Conservation (phyloP, 768 basidiomycete species). For the Pleurotus tuoliensis region DNA sequence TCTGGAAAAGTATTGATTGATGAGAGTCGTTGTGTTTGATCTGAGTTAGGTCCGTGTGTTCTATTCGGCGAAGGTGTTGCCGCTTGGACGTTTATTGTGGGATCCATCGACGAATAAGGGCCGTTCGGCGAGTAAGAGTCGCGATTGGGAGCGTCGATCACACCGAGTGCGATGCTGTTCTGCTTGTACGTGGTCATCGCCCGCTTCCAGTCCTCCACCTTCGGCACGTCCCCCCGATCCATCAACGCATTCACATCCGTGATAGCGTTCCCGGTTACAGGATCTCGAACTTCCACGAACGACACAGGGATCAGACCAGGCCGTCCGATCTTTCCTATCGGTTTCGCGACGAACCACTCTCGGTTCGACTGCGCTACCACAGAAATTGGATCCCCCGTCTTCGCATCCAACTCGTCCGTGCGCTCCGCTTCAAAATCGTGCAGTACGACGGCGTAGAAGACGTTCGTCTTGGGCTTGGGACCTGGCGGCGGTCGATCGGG, state of each 20-base stretch:
- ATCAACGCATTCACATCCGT: conserved; percentile 74
- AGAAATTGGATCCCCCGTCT: conserved; percentile 88
- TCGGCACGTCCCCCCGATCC: conserved; percentile 84
- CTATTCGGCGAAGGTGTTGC: conserved; percentile 21
- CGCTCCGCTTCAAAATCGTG: conserved; percentile 97
- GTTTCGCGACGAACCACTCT: conserved; percentile 99
- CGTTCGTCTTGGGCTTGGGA: conserved; percentile 45
- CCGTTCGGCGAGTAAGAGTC: conserved; percentile 23
- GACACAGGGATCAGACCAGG: conserved; percentile 97
- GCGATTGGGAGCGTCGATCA: conserved; percentile 56
- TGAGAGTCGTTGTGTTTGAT: conserved; percentile 8
- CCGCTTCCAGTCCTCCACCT: conserved; percentile 99
- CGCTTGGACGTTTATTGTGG: conserved; percentile 20
- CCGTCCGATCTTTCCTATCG: conserved; percentile 90
- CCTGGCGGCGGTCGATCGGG: conserved; percentile 19
- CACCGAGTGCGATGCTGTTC: conserved; percentile 90
- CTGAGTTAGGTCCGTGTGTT: conserved; percentile 15
- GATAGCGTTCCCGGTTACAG: conserved; percentile 76
- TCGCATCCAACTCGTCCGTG: conserved; percentile 93
- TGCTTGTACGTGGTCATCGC: conserved; percentile 95
- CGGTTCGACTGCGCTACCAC: conserved; percentile 99
- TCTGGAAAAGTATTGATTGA: conserved; percentile 58
- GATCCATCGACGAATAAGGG: conserved; percentile 12
- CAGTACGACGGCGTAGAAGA: conserved; percentile 91
- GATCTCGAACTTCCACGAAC: conserved; percentile 96